Conservation (phyloP, 176 grass and related monocot genomes). For the Carex cristatella region DNA sequence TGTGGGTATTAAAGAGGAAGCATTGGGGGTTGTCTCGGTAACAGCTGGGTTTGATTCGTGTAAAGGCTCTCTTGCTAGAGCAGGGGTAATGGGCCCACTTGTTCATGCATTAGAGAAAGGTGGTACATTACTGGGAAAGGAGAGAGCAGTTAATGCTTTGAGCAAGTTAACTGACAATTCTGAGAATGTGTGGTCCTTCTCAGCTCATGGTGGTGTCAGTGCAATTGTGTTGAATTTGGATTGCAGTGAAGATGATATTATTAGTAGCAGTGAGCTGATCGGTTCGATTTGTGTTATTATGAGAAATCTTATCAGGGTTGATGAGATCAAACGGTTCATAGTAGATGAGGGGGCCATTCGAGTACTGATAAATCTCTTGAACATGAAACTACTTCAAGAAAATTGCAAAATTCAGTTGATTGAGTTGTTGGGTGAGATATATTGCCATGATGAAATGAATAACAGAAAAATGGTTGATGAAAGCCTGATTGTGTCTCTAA, state of each 20-base stretch:
- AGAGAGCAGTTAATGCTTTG: slow-evolving; percentile 50
- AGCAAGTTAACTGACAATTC: slow-evolving; percentile 81
- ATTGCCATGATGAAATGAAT: slow-evolving; percentile 40
- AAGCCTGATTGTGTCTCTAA: slow-evolving; percentile 52
- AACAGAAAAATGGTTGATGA: slow-evolving; percentile 44
- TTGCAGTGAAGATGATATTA: background rate
- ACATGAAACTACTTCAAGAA: slow-evolving; percentile 47
- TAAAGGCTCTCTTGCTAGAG: slow-evolving; percentile 53
- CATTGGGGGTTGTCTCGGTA: slow-evolving; percentile 38
- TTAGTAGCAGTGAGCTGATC: slow-evolving; percentile 42
- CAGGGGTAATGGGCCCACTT: slow-evolving; percentile 54
- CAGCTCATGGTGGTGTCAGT: slow-evolving; percentile 69
- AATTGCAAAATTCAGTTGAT: slow-evolving; percentile 45
- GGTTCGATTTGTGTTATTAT: slow-evolving; percentile 53
- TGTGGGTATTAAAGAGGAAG: slow-evolving; percentile 44
- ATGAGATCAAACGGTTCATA: slow-evolving; percentile 82
- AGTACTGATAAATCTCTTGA: slow-evolving; percentile 51
- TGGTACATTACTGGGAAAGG: slow-evolving; percentile 27
- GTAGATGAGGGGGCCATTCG: slow-evolving; percentile 60
- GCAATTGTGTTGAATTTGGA: slow-evolving; percentile 46
- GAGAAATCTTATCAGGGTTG: slow-evolving; percentile 57
- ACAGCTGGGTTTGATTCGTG: slow-evolving; percentile 40
- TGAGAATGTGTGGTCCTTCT: slow-evolving; percentile 90
- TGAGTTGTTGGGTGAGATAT: slow-evolving; percentile 51
- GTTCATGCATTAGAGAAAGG: slow-evolving; percentile 53